Evolutionary conservation across 2,329 filamentous ascomycete genomes (phyloP).

Genomic region (Sclerotinia spermophila): DNA sequence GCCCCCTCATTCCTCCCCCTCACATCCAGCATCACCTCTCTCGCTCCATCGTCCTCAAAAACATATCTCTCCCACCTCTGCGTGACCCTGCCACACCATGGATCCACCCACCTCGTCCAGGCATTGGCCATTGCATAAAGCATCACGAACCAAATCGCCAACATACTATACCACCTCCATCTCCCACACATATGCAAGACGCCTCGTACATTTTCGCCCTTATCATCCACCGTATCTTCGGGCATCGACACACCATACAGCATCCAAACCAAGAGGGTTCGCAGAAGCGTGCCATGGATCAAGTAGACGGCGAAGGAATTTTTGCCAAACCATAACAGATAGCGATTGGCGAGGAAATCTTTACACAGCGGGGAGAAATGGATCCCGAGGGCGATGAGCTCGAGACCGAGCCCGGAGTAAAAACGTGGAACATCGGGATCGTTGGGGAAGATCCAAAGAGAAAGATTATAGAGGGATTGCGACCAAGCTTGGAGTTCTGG

Average conservation of each 20-base stretch:
- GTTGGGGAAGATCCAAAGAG: constrained; percentile 45
- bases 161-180: constrained; percentile 39
- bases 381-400: constrained; percentile 48
- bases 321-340: constrained; percentile 59
- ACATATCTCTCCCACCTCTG: constrained; percentile 38
- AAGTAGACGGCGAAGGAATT: constrained; percentile 64
- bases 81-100: constrained; percentile 46
- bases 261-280: constrained; percentile 58
- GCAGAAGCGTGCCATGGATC: constrained; percentile 58
- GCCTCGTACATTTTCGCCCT: constrained; percentile 39
- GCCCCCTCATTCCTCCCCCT: not conserved
- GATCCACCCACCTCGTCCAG: constrained; percentile 54
- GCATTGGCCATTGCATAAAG: constrained; percentile 46
- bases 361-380: constrained; percentile 51
- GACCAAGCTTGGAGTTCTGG: constrained; percentile 55
- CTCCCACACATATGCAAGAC: constrained; percentile 39
- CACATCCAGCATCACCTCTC: not conserved
- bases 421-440: constrained; percentile 48
- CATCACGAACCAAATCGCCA: constrained; percentile 47
- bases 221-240: constrained; percentile 30
- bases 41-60: constrained; percentile 27
- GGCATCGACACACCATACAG: constrained; percentile 47
- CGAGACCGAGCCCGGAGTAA: constrained; percentile 48
- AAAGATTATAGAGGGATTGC: constrained; percentile 40
- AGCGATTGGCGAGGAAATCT: constrained; percentile 49